Base-by-base conservation (phyloP, 331 rosid genomes). In the Spiraea crenata region DNA sequence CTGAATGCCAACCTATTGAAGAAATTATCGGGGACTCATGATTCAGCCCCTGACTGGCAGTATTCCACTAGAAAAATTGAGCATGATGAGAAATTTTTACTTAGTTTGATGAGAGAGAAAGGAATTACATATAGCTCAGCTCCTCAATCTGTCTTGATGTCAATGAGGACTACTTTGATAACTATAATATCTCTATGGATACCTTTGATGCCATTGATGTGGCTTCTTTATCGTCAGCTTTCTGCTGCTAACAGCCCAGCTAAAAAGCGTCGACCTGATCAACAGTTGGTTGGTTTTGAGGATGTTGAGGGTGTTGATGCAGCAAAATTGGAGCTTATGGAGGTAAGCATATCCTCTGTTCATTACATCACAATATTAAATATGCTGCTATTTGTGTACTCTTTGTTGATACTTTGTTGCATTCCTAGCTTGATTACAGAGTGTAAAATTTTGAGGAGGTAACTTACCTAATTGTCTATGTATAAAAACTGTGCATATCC, bases 261-360 rank as follows among this genome's bases (percentile, higher is more conserved):
- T 19, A 91, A 56, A 84, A 93, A 89, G 91, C 89, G 77, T 70
- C 78, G 70, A 72, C 89, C 89, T 4, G 75, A 87, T 57, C 74
- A 80, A 52, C 95, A 85, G 76, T 76, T 79, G 49, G 88, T 91
- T 72, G 97, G 97, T 19, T 93, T 93, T 62, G 97, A 91, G 59
- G 99, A 93, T 35, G 99, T 93, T 25, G 95, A 93, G 79, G 99
- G 99, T 56, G 99, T 93, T 63, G 96, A 93, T 83, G 76, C 86
- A 65, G 97, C 97, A 9, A 93, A 93, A 84, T 82, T 86, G 63
- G 99, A 93, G 80, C 96, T 93, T 69, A 77, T 91, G 95, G 99
- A 93, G 99, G 99, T 93, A 85, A 75, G 19, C 40, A 64, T 75
- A 59, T 74, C 46, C 35, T 65, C 41, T n/a, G 11, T 57, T 41